Percentiles rank a stretch among this genome's conserved stretches.
These are phyloP conservation scores for Draba incana DNA, from an alignment of 345 rosid species.

Conservation along the genomic window DNA sequence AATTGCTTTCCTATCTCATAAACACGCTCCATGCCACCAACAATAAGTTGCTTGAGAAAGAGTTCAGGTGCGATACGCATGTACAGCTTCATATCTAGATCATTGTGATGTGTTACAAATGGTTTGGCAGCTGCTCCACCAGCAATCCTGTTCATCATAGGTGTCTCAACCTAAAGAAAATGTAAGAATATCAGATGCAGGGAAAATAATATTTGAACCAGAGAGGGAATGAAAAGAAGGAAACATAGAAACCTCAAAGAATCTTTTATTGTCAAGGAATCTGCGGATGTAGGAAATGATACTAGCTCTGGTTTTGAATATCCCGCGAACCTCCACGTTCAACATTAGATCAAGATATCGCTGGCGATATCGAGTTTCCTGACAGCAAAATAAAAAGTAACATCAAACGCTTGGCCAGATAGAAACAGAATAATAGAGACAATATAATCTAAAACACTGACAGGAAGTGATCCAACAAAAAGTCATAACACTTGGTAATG, in stretches of 20 bases:
- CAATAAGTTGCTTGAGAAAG: constrained; percentile 83
- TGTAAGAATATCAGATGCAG: not conserved
- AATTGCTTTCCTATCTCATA: constrained; percentile 98
- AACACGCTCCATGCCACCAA: constrained; percentile 91
- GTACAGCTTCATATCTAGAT: constrained; percentile 77
- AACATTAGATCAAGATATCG: constrained; percentile 89
- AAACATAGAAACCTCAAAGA: constrained; percentile 68
- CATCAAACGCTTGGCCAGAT: constrained; percentile 5
- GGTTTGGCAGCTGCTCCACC: constrained; percentile 99
- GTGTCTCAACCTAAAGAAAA: constrained; percentile 77
- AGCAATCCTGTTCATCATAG: constrained; percentile 98
- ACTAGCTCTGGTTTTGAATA: constrained; percentile 73
- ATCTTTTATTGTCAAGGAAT: constrained; percentile 69
- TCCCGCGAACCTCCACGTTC: constrained; percentile 74
- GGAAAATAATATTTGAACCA: not conserved
- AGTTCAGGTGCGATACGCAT: constrained; percentile 99
- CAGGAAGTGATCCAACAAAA: constrained; percentile 12
- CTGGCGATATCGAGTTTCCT: constrained; percentile 95
- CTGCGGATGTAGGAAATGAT: constrained; percentile 61
- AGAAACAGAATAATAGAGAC: constrained; percentile 4
- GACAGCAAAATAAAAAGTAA: constrained; percentile 14
- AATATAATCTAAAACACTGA: not conserved
- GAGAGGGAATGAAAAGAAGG: not conserved
- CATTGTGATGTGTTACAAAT: constrained; percentile 95
- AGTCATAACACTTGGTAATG: constrained; percentile 8